These are phyloP conservation scores for Plasmopara halstedii DNA, from an alignment of 352 stramenopile species.

Conservation along the genomic window DNA sequence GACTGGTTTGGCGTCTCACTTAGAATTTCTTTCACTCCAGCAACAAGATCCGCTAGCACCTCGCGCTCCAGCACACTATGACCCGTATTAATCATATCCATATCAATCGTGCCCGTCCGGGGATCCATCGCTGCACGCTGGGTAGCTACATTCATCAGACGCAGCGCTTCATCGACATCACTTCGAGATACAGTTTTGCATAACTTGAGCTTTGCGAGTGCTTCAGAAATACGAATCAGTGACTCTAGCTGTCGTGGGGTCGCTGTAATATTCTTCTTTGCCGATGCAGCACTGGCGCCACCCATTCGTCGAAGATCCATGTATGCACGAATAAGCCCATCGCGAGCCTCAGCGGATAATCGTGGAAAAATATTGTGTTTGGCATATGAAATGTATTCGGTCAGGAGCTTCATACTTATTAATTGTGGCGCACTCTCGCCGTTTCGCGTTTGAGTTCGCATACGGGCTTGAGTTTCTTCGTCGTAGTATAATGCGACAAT, in stretches of 20 bases:
- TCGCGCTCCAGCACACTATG: conserved; percentile 87
- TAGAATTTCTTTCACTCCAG: conserved; percentile 50
- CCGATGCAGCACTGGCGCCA: conserved; percentile 35
- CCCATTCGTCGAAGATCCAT: conserved; percentile 85
- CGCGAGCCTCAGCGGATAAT: conserved; percentile 84
- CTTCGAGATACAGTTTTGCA: conserved; percentile 42
- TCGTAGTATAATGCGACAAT: conserved; percentile 97
- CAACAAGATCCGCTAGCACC: conserved; percentile 47
- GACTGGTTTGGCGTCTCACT: conserved; percentile 47
- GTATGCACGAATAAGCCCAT: conserved; percentile 91
- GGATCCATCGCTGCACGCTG: conserved; percentile 96
- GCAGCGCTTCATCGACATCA: conserved; percentile 93
- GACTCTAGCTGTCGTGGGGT: conserved; percentile 98
- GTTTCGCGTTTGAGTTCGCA: conserved; percentile 25
- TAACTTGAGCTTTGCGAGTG: conserved; percentile 93
- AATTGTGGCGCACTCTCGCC: conserved; percentile 37
- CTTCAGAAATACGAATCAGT: conserved; percentile 97
- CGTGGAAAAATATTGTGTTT: conserved; percentile 89
- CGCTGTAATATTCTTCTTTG: conserved; percentile 95
- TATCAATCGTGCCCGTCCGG: conserved; percentile 98
- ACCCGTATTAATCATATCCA: conserved; percentile 98
- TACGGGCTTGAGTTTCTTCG: conserved; percentile 45
- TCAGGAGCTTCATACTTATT: conserved; percentile 76
- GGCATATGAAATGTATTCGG: conserved; percentile 96
- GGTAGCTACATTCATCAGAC: conserved; percentile 97